Percentiles rank a stretch among this genome's conserved stretches.
These are phyloP conservation scores for Curvularia verruculosa DNA, from an alignment of 2,329 filamentous ascomycete genomes.

Conservation along the genomic window DNA sequence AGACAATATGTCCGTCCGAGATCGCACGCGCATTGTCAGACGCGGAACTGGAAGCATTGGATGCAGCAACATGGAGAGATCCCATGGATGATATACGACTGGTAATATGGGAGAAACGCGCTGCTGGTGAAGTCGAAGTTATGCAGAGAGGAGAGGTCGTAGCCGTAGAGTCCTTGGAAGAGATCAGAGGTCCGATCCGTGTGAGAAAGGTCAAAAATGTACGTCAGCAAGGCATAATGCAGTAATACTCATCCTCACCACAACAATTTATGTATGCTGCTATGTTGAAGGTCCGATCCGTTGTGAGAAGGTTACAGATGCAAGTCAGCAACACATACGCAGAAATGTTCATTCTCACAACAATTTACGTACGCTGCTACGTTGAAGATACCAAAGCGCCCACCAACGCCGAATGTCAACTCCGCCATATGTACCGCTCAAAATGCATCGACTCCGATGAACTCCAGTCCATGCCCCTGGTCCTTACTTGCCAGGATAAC, in stretches of 20 bases:
- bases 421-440: constrained; percentile 5
- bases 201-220: constrained; percentile 36
- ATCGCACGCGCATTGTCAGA: constrained; percentile 54
- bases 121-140: constrained; percentile 54
- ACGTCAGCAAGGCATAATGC: background rate
- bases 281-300: constrained; percentile 49
- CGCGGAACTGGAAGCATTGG: constrained; percentile 45
- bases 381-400: constrained; percentile 6
- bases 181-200: constrained; percentile 57
- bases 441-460: constrained; percentile 3
- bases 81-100: constrained; percentile 55
- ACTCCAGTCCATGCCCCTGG: constrained; percentile 11
- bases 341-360: constrained; percentile 7
- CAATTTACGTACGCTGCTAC: constrained; percentile 9
- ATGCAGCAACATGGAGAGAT: constrained; percentile 52
- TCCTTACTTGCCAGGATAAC: constrained; percentile 31
- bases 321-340: background rate
- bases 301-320: constrained; percentile 38
- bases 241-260: constrained; percentile 5
- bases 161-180: constrained; percentile 38
- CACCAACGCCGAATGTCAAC: constrained; percentile 9
- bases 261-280: constrained; percentile 11
- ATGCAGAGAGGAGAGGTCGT: constrained; percentile 56
- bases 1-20: constrained; percentile 61
- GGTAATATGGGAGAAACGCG: constrained; percentile 52